Evolutionary conservation across 1,284 basidiomycete species (phyloP).

Genomic region (Boletus albobrunnescens): DNA sequence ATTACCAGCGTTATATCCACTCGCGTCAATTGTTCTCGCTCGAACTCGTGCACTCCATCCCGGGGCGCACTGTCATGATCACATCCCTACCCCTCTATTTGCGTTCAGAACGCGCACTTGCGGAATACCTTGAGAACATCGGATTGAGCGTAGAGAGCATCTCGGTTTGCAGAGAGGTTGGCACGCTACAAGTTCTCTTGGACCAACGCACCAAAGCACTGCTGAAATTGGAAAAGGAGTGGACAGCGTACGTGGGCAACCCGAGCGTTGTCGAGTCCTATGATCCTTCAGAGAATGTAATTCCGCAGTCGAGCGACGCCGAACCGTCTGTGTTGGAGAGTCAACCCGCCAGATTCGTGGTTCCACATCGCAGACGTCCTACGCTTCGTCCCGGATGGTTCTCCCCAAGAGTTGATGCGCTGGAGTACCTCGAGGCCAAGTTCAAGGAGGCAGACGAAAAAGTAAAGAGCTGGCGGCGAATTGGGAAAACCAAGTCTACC

Average conservation of each 20-base stretch:
- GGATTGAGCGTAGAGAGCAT: conserved; percentile 82
- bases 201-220: conserved; percentile 77
- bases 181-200: conserved; percentile 67
- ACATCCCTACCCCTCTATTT: conserved; percentile 81
- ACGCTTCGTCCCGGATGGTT: conserved; percentile 68
- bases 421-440: conserved; percentile 77
- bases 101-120: conserved; percentile 78
- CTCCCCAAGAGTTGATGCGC: conserved; percentile 71
- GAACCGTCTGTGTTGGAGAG: conserved; percentile 50
- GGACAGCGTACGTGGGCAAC: conserved; percentile 91
- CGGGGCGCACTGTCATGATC: conserved; percentile 89
- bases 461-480: conserved; percentile 62
- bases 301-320: conserved; percentile 40
- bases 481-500: conserved; percentile 73
- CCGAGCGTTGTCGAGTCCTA: conserved; percentile 77
- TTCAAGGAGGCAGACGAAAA: conserved; percentile 79
- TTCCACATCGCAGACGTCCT: conserved; percentile 70
- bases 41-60: conserved; percentile 90
- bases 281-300: conserved; percentile 57
- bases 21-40: conserved; percentile 90
- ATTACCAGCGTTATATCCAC: conserved; percentile 88
- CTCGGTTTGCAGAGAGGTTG: conserved; percentile 82
- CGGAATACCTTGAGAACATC: conserved; percentile 92
- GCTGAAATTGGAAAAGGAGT: conserved; percentile 74
- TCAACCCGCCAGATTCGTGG: conserved; percentile 54